A percentile compares a stretch with the other conserved stretches of the same genome.
phyloP scores from a whole-genome alignment of 345 rosid species.

The Eucalyptus rudis region DNA sequence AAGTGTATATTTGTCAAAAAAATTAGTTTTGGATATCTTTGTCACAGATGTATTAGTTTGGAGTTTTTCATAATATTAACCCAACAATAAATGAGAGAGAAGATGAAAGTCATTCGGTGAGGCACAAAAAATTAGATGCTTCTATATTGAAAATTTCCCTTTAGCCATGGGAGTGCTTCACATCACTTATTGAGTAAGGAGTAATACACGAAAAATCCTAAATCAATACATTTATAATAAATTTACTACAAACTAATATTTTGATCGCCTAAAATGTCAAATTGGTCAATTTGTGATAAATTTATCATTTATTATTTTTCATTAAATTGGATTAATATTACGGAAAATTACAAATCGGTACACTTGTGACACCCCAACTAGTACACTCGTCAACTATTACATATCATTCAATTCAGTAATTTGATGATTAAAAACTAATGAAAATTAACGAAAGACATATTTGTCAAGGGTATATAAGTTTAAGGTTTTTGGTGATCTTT shows the following conservation, averaged over 20 bases:
- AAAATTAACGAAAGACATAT: no score
- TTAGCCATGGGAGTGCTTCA: neutral
- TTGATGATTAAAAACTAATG: no score
- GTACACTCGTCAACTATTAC: fast-evolving
- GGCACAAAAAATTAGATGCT: neutral
- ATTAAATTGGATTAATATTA: no score
- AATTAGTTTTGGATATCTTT: fast-evolving
- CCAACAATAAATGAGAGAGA: no score
- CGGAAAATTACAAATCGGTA: fast-evolving
- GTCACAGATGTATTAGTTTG: fast-evolving
- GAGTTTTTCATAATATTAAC: no score
- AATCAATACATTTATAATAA: fast-evolving
- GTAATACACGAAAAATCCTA: fast-evolving
- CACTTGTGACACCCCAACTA: neutral
- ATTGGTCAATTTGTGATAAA: no score
- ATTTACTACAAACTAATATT: neutral
- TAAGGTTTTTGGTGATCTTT: no score
- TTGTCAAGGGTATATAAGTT: neutral
- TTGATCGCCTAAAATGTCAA: neutral
- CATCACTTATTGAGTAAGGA: neutral
- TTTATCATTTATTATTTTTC: no score
- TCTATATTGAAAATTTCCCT: neutral
- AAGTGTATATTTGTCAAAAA: fast-evolving
- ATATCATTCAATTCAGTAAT: no score
- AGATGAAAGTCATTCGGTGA: neutral